These are phyloP conservation scores for Pachysandra terminalis DNA, from an alignment of 164 flowering plant species.

Conservation along the genomic window DNA sequence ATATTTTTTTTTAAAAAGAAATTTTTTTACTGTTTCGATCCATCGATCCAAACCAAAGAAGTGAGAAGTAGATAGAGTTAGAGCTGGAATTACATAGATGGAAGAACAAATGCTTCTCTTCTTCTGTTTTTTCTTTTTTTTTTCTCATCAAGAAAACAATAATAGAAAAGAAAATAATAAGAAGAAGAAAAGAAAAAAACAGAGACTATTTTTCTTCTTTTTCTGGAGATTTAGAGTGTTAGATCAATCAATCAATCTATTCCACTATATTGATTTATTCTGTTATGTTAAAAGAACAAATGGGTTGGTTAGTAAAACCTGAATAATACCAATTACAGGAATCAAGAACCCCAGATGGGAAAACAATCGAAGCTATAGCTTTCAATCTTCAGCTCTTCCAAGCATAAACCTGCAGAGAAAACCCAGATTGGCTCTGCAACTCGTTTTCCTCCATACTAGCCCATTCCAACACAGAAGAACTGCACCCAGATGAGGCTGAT, in stretches of 20 bases:
- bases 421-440: conserved; percentile 44
- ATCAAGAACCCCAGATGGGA: not conserved
- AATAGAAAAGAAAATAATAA: too few species aligned
- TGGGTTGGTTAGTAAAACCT: conserved; percentile 26
- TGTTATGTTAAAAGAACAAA: conserved; percentile 21
- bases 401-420: conserved; percentile 71
- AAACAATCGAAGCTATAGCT: not conserved
- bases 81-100: too few species aligned
- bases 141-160: not conserved
- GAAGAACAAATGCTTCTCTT: too few species aligned
- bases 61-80: too few species aligned
- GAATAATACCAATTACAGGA: not conserved
- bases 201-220: not conserved
- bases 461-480: conserved; percentile 82
- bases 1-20: too few species aligned
- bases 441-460: conserved; percentile 62
- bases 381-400: conserved; percentile 49
- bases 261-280: not conserved
- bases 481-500: conserved; percentile 52
- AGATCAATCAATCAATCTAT: not conserved
- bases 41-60: too few species aligned
- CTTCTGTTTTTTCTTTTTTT: too few species aligned
- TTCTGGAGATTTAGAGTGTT: too few species aligned
- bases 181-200: not conserved
- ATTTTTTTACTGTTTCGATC: too few species aligned